phyloP scores from a whole-genome alignment of 2,329 filamentous ascomycete species.

The Fusarium lateritium region DNA sequence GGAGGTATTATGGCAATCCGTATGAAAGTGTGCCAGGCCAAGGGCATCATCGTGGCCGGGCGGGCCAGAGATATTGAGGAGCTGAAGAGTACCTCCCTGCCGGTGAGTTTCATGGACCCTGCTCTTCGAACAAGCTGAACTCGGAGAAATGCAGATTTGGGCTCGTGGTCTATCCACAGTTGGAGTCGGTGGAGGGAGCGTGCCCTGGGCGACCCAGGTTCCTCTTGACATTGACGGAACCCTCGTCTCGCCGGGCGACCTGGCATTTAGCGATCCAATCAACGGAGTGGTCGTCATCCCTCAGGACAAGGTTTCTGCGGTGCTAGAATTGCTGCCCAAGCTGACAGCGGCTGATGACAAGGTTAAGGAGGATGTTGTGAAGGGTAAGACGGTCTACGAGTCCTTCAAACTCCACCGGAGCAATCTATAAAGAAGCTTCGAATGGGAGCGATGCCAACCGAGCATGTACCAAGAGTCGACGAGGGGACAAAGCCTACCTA shows the following conservation, averaged over 20 bases:
- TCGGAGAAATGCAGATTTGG: slow-evolving; percentile 63
- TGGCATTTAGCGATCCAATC: slow-evolving; percentile 78
- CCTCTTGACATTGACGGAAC: slow-evolving; percentile 61
- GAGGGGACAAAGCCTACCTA: not conserved
- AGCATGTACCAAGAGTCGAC: not conserved
- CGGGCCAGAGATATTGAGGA: slow-evolving; percentile 77
- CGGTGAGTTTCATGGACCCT: slow-evolving; percentile 60
- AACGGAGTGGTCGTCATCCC: slow-evolving; percentile 81
- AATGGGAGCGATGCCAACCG: not conserved
- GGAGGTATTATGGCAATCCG: slow-evolving; percentile 83
- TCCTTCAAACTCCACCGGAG: slow-evolving; percentile 73
- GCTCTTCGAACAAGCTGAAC: slow-evolving; percentile 28
- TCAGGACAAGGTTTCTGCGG: slow-evolving; percentile 68
- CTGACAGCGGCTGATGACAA: slow-evolving; percentile 68
- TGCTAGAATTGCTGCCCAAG: slow-evolving; percentile 72
- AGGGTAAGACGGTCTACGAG: slow-evolving; percentile 74
- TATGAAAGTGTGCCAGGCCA: slow-evolving; percentile 73
- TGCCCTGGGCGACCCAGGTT: slow-evolving; percentile 67
- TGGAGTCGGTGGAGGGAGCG: slow-evolving; percentile 69
- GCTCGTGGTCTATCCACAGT: slow-evolving; percentile 70
- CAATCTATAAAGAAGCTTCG: slow-evolving; percentile 45
- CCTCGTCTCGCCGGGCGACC: slow-evolving; percentile 69
- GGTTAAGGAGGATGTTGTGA: slow-evolving; percentile 75
- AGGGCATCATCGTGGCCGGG: slow-evolving; percentile 77
- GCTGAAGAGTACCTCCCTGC: slow-evolving; percentile 67